phyloP scores from a whole-genome alignment of 2,329 filamentous ascomycete species.

The Fusarium fracticaudum region DNA sequence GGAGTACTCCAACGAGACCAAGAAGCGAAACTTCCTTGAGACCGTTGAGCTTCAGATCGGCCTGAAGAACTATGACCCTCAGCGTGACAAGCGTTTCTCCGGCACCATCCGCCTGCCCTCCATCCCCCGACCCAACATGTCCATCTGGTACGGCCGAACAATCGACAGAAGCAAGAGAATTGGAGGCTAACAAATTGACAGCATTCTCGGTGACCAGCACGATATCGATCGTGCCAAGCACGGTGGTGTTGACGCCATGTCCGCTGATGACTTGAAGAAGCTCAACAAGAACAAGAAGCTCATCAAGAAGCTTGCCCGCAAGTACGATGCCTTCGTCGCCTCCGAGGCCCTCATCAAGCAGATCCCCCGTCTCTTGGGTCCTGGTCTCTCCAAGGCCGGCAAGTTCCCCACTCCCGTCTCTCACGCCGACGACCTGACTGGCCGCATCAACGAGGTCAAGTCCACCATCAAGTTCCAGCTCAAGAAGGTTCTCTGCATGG shows the following conservation, averaged over 20 bases:
- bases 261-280: slow-evolving; percentile 99
- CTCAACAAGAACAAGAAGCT: slow-evolving; percentile 99
- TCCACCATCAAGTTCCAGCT: slow-evolving; percentile 99
- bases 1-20: slow-evolving; percentile 91
- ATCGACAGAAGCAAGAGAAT: neutral
- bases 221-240: slow-evolving; percentile 99
- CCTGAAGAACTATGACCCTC: slow-evolving; percentile 98
- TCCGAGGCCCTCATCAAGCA: slow-evolving; percentile 99
- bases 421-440: slow-evolving; percentile 90
- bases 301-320: slow-evolving; percentile 99
- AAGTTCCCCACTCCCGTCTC: slow-evolving; percentile 99
- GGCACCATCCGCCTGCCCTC: slow-evolving; percentile 96
- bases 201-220: slow-evolving; percentile 80
- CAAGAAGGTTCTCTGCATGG: slow-evolving; percentile 99
- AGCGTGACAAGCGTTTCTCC: slow-evolving; percentile 99
- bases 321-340: slow-evolving; percentile 99
- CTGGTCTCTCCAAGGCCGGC: slow-evolving; percentile 98
- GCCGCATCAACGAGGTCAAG: slow-evolving; percentile 99
- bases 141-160: slow-evolving; percentile 66
- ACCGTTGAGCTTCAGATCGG: slow-evolving; percentile 92
- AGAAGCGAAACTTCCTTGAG: slow-evolving; percentile 98
- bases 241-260: slow-evolving; percentile 98
- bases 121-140: slow-evolving; percentile 91
- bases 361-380: slow-evolving; percentile 99
- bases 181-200: slow-evolving; percentile 29